These are phyloP conservation scores for Nicotiana tomentosiformis DNA, from an alignment of 257 asterid genomes.

Conservation along the genomic window DNA sequence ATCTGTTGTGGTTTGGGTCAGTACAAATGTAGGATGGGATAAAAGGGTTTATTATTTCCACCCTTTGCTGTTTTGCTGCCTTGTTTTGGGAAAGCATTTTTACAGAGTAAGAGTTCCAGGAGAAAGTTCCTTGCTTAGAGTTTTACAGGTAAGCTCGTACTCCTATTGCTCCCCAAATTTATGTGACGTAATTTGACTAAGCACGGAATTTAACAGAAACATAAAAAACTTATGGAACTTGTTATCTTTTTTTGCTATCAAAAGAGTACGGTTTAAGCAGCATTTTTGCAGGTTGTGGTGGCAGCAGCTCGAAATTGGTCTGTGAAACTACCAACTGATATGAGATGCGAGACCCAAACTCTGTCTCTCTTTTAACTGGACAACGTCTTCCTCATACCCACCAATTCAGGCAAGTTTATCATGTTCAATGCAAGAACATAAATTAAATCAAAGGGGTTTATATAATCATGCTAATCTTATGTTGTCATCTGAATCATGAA, in stretches of 20 bases:
- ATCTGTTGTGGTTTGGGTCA: constrained; percentile 56
- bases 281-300: constrained; percentile 37
- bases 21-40: constrained; percentile 72
- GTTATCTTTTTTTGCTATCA: background rate
- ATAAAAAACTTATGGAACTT: background rate
- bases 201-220: background rate
- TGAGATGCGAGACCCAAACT: constrained; percentile 49
- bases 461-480: background rate
- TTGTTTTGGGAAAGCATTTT: constrained; percentile 49
- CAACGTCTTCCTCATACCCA: constrained; percentile 48
- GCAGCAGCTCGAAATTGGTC: constrained; percentile 55
- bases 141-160: constrained; percentile 33
- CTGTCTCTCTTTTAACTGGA: constrained; percentile 7
- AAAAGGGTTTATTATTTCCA: constrained; percentile 55
- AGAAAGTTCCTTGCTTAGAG: constrained; percentile 53
- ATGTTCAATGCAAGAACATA: background rate
- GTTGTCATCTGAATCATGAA: background rate
- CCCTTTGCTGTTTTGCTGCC: constrained; percentile 18
- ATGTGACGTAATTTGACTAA: background rate
- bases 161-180: no score
- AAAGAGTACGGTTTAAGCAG: background rate
- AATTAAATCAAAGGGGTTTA: background rate
- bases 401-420: constrained; percentile 45
- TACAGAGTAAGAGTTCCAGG: constrained; percentile 52
- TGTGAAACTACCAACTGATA: constrained; percentile 35